phyloP scores from a whole-genome alignment of 192 early-diverging fungal species.

The Rhizophagus clarus region DNA sequence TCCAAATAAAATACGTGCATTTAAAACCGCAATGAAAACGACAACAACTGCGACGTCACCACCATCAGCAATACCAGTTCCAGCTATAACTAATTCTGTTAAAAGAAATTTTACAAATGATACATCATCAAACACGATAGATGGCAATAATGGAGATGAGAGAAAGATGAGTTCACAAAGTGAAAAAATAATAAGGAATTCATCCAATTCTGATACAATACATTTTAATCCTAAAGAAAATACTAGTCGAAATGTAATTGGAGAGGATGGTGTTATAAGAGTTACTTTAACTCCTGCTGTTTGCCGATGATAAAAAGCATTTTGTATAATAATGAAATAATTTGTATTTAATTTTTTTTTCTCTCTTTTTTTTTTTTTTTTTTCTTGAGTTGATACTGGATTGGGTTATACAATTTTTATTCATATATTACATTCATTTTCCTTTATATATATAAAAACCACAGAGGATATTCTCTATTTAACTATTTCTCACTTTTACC shows the following conservation, averaged over 20 bases:
- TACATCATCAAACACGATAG: neutral
- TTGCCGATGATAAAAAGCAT: neutral
- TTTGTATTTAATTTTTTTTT: neutral
- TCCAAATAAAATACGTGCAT: neutral
- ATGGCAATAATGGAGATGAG: too few relatives aligned
- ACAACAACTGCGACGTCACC: neutral
- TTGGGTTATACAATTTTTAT: too few relatives aligned
- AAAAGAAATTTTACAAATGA: neutral
- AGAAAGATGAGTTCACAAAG: neutral
- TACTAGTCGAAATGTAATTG: neutral
- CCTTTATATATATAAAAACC: too few relatives aligned
- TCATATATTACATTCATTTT: too few relatives aligned
- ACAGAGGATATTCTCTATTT: too few relatives aligned
- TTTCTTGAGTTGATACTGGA: too few relatives aligned
- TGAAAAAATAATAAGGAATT: neutral
- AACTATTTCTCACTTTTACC: neutral
- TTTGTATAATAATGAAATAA: neutral
- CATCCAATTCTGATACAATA: neutral
- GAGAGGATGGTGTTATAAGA: neutral
- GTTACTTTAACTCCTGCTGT: conserved; percentile 1
- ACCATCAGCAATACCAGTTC: neutral
- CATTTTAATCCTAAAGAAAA: neutral
- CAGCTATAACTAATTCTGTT: neutral
- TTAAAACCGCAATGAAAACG: neutral
- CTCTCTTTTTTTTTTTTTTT: neutral